These are phyloP conservation scores for Ustanciosporium gigantosporum DNA, from an alignment of 1,284 basidiomycete genomes.

Conservation along the genomic window DNA sequence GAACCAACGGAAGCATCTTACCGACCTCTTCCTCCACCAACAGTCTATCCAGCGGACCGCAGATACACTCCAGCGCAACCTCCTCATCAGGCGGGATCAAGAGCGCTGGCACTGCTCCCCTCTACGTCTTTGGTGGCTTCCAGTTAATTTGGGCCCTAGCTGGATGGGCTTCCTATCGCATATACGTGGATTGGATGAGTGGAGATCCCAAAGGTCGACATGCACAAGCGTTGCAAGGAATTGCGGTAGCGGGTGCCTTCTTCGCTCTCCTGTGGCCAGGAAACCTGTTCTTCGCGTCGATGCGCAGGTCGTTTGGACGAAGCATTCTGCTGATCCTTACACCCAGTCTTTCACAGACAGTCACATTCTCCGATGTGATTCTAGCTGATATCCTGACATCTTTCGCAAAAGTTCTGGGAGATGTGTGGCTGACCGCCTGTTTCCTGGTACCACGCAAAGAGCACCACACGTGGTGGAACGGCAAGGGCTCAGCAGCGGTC, in stretches of 20 bases:
- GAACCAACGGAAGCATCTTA: not conserved
- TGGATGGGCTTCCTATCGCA: constrained; percentile 52
- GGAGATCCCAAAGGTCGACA: constrained; percentile 45
- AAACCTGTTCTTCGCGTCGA: constrained; percentile 32
- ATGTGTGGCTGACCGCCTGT: constrained; percentile 83
- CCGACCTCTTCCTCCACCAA: not conserved
- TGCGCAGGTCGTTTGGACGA: constrained; percentile 35
- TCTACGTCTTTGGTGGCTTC: constrained; percentile 25
- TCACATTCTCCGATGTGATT: constrained; percentile 88
- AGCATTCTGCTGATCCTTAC: constrained; percentile 72
- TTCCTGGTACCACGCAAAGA: constrained; percentile 69
- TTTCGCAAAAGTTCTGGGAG: constrained; percentile 93
- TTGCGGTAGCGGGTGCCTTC: constrained; percentile 38
- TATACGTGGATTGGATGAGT: constrained; percentile 37
- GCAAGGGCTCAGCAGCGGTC: constrained; percentile 64
- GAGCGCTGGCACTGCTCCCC: constrained; percentile 4
- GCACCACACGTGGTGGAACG: constrained; percentile 54
- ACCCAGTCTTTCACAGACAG: constrained; percentile 68
- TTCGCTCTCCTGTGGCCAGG: constrained; percentile 45
- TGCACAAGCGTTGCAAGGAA: constrained; percentile 51
- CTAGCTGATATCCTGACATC: constrained; percentile 95
- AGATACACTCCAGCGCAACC: not conserved
- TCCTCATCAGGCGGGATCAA: no score
- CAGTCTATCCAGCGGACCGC: not conserved
- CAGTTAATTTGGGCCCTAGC: constrained; percentile 40